Evolutionary conservation across 208 protist genomes (phyloP).

Genomic region (Tritrichomonas musculus): DNA sequence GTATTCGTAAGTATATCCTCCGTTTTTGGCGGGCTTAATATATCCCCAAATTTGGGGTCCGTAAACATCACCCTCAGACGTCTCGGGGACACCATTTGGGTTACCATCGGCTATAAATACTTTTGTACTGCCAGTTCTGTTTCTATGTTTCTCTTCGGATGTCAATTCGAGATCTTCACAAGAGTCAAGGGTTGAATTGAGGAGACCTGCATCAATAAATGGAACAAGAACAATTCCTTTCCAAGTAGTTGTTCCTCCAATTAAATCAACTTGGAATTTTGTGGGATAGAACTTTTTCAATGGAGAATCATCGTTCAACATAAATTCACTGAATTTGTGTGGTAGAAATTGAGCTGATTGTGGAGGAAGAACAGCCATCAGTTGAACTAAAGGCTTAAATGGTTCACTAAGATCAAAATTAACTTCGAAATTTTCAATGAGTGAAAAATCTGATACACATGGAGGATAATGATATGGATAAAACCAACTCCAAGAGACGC

Average conservation of each 20-base stretch:
- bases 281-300: slow-evolving; percentile 92
- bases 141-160: background rate
- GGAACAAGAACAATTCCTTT: slow-evolving; percentile 69
- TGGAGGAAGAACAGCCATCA: slow-evolving; percentile 73
- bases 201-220: slow-evolving; percentile 67
- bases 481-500: slow-evolving; percentile 84
- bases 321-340: slow-evolving; percentile 7
- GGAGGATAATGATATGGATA: slow-evolving; percentile 98
- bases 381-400: slow-evolving; percentile 88
- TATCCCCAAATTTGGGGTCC: background rate
- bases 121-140: background rate
- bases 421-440: background rate
- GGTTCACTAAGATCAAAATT: slow-evolving; percentile 60
- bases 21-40: background rate
- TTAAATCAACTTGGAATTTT: slow-evolving; percentile 86
- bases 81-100: background rate
- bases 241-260: slow-evolving; percentile 68
- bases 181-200: slow-evolving; percentile 33
- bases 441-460: slow-evolving; percentile 69
- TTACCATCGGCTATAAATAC: background rate
- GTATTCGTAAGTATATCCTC: background rate
- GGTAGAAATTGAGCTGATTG: slow-evolving; percentile 29
- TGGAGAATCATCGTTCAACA: slow-evolving; percentile 58
- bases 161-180: background rate
- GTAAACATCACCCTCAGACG: background rate